phyloP scores from a whole-genome alignment of 768 basidiomycete genomes.

The Paxillus ammoniavirescens region DNA sequence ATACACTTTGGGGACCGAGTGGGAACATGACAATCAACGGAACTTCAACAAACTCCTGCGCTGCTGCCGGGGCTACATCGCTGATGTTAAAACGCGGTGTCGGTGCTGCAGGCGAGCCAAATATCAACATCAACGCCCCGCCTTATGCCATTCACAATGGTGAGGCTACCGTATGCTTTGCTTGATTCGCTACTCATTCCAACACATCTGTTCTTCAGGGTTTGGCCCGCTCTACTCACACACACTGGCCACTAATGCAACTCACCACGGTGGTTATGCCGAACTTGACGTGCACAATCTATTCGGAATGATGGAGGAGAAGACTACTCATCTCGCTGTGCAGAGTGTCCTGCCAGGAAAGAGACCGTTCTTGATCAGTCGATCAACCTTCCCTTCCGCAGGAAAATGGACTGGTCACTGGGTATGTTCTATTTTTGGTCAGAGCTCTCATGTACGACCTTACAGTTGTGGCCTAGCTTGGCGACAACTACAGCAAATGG shows the following conservation, averaged over 20 bases:
- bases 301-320: constrained; percentile 71
- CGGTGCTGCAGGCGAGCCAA: constrained; percentile 48
- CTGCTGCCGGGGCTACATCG: constrained; percentile 8
- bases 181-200: not conserved
- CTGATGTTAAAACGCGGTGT: constrained; percentile 41
- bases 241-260: constrained; percentile 69
- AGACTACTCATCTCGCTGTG: constrained; percentile 60
- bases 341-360: constrained; percentile 51
- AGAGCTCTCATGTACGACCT: not conserved
- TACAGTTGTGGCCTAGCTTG: constrained; percentile 42
- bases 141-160: constrained; percentile 76
- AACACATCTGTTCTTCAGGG: constrained; percentile 31
- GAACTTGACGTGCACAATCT: constrained; percentile 72
- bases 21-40: constrained; percentile 77
- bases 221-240: constrained; percentile 50
- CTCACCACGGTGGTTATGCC: constrained; percentile 57
- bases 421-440: constrained; percentile 33
- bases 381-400: constrained; percentile 66
- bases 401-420: constrained; percentile 75
- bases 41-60: constrained; percentile 48
- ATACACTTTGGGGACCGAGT: constrained; percentile 59
- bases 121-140: constrained; percentile 52
- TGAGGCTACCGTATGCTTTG: constrained; percentile 20
- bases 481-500: constrained; percentile 79
- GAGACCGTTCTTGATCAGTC: constrained; percentile 69